Evolutionary conservation across 2,329 filamentous ascomycete genomes (phyloP), one percentile per base, ranked within the genome.

Genomic region (Cladophialophora psammophila): DNA sequence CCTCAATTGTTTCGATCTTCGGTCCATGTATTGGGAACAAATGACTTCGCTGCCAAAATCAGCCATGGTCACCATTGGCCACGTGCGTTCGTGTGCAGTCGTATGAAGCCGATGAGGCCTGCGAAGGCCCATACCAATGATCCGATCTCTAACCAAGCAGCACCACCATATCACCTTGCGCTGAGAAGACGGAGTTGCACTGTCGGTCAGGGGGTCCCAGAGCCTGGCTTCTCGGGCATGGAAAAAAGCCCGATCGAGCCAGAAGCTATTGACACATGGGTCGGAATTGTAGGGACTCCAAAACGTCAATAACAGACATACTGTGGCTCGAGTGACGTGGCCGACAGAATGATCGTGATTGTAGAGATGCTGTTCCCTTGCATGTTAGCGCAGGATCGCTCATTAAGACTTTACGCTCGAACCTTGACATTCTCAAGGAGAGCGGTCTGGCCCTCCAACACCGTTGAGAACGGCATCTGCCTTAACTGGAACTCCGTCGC

Each of bases 1-100:
- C 53, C 34, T 56, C 8, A 56, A 6, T 13, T n/a, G 26, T 26
- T 56, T 56, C n/a, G 53, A 56, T 12, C 34, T n/a, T 13, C 7
- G 3, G 7, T 3, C 9, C 53, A 56, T 56, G 53, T 12, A 56
- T n/a, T 56, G 20, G 5, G 53, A 26, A 20, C n/a, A 13, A n/a
- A 56, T n/a, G 8, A 26, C 53, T 56, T 56, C 53, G 20, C 20
- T 26, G n/a, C 53, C 53, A 36, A 56, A 56, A 35, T 56, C 53
- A 7, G 20, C 20, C 20, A n/a, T 12, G 3, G 7, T 56, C 8
- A 56, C 53, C n/a, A n/a, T 8, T 56, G 8, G 8, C 53, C 53
- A 56, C 12, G 8, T 8, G 5, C 20, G 34, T 18, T 56, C 32
- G 5, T 20, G 34, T 18, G 34, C 32, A 8, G 10, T 31, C 53